Conservation (phyloP, 1,284 basidiomycete genomes). For the Athelia psychrophila region DNA sequence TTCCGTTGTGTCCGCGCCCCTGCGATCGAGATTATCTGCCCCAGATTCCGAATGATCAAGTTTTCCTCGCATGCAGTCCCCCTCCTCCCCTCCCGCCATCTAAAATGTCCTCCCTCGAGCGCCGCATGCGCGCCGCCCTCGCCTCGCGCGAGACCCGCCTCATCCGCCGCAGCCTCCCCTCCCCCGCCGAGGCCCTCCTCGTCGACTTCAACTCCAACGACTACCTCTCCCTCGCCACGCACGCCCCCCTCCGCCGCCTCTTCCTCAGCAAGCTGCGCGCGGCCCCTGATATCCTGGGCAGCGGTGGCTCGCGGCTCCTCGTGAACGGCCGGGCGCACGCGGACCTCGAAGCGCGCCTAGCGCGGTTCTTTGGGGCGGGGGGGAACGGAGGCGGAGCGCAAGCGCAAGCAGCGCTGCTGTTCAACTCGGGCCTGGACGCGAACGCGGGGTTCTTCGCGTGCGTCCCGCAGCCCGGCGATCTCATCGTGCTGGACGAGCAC, state of each 20-base stretch:
- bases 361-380: conserved; percentile 62
- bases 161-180: conserved; percentile 61
- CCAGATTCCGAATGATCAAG: no score
- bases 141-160: conserved; percentile 58
- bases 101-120: conserved; percentile 31
- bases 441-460: conserved; percentile 88
- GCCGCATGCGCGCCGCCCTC: conserved; percentile 47
- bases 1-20: no score
- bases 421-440: conserved; percentile 95
- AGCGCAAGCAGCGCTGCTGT: conserved; percentile 75
- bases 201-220: conserved; percentile 91
- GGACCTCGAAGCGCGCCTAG: conserved; percentile 67
- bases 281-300: conserved; percentile 74
- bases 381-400: no score
- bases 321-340: conserved; percentile 74
- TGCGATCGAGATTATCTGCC: no score
- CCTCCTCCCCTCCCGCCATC: no score
- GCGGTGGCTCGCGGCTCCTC: conserved; percentile 88
- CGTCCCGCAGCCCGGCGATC: conserved; percentile 79
- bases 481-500: conserved; percentile 82
- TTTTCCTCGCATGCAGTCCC: no score
- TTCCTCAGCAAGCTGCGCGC: conserved; percentile 56
- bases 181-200: conserved; percentile 37
- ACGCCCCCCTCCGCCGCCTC: conserved; percentile 47
- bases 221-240: conserved; percentile 84